Evolutionary conservation across 164 flowering plant genomes (phyloP).

Genomic region (Dillenia suffruticosa): DNA sequence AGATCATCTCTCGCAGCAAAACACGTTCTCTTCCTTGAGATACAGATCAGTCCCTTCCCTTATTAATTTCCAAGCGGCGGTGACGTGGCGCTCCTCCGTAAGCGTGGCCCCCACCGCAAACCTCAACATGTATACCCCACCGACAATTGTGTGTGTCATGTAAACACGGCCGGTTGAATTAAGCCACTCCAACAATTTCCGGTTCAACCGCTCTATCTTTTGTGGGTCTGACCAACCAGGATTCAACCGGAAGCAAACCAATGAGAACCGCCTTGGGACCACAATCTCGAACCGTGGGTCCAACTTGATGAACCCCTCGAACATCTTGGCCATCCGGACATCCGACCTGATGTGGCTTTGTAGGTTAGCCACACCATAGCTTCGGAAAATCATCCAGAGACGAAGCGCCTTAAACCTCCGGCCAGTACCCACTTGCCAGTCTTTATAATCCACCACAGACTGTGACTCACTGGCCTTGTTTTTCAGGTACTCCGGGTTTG

Average conservation of each 20-base stretch:
- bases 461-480: conserved; percentile 43
- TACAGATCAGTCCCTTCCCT: conserved; percentile 36
- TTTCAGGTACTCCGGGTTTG: conserved; percentile 48
- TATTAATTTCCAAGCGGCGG: conserved; percentile 48
- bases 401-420: conserved; percentile 45
- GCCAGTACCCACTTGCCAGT: conserved; percentile 64
- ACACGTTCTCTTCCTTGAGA: conserved; percentile 5
- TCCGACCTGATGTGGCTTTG: conserved; percentile 44
- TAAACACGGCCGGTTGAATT: conserved; percentile 40
- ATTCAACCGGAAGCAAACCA: conserved; percentile 54
- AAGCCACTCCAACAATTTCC: conserved; percentile 39
- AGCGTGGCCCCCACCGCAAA: conserved; percentile 59
- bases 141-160: conserved; percentile 47
- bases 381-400: conserved; percentile 53
- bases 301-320: conserved; percentile 32
- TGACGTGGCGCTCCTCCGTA: conserved; percentile 42
- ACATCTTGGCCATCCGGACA: conserved; percentile 35
- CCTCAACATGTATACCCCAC: conserved; percentile 46
- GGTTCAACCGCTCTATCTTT: conserved; percentile 27
- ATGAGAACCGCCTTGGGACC: conserved; percentile 37
- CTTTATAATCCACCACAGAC: conserved; percentile 56
- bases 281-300: conserved; percentile 54
- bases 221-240: conserved; percentile 2
- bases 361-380: conserved; percentile 44
- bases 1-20: too few relatives aligned